Evolutionary conservation across 2,329 filamentous ascomycete species (phyloP), one percentile per base, ranked within the genome.

Genomic region (Ophidiomyces ophidiicola): DNA sequence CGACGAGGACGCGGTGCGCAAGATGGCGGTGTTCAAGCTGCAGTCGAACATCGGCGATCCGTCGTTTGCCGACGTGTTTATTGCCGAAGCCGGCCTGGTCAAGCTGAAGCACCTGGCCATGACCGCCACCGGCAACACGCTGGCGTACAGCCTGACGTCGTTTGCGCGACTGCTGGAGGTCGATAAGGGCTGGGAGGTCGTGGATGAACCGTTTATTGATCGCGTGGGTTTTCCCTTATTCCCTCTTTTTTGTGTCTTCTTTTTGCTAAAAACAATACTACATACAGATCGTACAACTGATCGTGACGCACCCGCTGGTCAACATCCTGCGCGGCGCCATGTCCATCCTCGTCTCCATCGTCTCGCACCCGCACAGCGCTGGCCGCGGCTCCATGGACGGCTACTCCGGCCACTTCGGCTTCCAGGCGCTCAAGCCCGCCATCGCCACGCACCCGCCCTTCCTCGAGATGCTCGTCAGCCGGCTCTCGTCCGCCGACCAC

Each of bases 1-100:
- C 49, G 70, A 75, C 41, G 74, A 94, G 63, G 90, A 98, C 69
- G 87, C 84, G 41, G 80, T 84, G 50, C 84, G 87, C 55, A 98
- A 98, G 63, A 94, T 96, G 84, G 90, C 90, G 44, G 90, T 92
- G 45, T 98, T 98, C 74, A 94, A 94, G 67, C 76, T 98, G 48
- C 90, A 98, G 63, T 80, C 76, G 47, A 86, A 84, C 46, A 94
- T 98, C 62, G 88, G 87, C 57, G 90, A 98, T 63, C 88, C 88
- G 18, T 82, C 86, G 36, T 96, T 96, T 60, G 90, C 90, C 53
- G 90, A 96, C 60, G 78, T 92, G 51, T 98, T 98, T 66, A 93
- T 96, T 46, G 78, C 81, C 36, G 82, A 86, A 35, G 86, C 86
- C 42, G 90, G 90, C 3, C 70, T 96, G 48, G 71, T 78, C 49